Evolutionary conservation across 2,329 filamentous ascomycete species (phyloP).

Genomic region (Gyromitra esculenta): DNA sequence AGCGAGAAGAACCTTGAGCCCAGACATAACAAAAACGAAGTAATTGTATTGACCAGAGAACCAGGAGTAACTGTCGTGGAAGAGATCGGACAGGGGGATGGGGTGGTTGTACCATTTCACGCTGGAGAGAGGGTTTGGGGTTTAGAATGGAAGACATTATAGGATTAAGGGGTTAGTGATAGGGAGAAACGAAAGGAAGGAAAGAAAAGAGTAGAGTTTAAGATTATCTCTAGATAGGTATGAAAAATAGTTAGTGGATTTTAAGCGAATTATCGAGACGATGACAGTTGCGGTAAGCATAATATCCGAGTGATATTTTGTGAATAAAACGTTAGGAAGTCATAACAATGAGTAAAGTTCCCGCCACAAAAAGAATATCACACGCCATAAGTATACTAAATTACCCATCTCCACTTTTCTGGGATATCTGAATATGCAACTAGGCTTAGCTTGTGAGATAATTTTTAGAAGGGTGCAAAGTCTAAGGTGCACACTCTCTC

Average conservation of each 20-base stretch:
- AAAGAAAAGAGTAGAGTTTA: not conserved
- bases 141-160: conserved; percentile 62
- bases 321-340: not conserved
- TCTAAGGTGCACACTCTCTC: too few species aligned
- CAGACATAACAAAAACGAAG: conserved; percentile 42
- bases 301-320: conserved; percentile 8
- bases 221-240: not conserved
- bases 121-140: conserved; percentile 71
- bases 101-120: conserved; percentile 72
- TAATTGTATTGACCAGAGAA: conserved; percentile 68
- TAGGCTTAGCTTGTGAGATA: too few species aligned
- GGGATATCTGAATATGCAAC: too few species aligned
- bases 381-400: too few species aligned
- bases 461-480: too few species aligned
- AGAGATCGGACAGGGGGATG: conserved; percentile 65
- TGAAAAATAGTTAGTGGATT: not conserved
- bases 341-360: too few species aligned
- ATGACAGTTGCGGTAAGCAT: not conserved
- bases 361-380: too few species aligned
- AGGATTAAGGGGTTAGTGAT: not conserved
- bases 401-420: too few species aligned
- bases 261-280: not conserved
- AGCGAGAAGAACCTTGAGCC: conserved; percentile 61
- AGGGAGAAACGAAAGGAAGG: not conserved
- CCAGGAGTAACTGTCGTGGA: conserved; percentile 66